Conservation (phyloP, 2,329 filamentous ascomycete species). For the Myriosclerotinia duriaeana region DNA sequence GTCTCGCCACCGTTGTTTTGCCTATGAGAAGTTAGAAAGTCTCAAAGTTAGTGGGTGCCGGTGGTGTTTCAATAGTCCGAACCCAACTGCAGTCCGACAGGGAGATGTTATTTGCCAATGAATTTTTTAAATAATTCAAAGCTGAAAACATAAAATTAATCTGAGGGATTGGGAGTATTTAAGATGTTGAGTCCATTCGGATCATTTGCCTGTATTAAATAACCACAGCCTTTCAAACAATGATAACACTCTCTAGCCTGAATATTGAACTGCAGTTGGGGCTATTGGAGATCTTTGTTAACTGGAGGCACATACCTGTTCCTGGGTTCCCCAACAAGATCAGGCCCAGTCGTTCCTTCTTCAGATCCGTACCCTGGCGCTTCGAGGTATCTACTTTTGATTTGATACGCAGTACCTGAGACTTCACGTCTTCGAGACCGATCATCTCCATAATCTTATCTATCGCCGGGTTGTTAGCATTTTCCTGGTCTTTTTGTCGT, state of each 20-base stretch:
- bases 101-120: too few species aligned
- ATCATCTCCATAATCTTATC: conserved; percentile 69
- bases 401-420: conserved; percentile 62
- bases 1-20: conserved; percentile 68
- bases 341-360: conserved; percentile 60
- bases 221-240: too few species aligned
- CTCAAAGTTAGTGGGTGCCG: background rate
- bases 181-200: too few species aligned
- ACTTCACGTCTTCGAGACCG: conserved; percentile 69
- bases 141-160: too few species aligned
- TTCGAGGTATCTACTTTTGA: conserved; percentile 58
- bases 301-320: conserved; percentile 53
- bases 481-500: conserved; percentile 54
- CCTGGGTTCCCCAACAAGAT: conserved; percentile 72
- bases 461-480: conserved; percentile 52
- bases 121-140: too few species aligned
- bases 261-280: background rate
- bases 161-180: too few species aligned
- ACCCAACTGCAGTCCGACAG: too few species aligned
- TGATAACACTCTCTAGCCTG: too few species aligned
- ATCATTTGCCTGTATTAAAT: too few species aligned
- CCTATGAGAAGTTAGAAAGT: conserved; percentile 55
- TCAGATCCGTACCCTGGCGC: conserved; percentile 56
- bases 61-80: background rate
- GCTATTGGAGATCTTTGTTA: background rate